Conservation (phyloP, 2,329 filamentous ascomycete species). For the Exophiala aquamarina region DNA sequence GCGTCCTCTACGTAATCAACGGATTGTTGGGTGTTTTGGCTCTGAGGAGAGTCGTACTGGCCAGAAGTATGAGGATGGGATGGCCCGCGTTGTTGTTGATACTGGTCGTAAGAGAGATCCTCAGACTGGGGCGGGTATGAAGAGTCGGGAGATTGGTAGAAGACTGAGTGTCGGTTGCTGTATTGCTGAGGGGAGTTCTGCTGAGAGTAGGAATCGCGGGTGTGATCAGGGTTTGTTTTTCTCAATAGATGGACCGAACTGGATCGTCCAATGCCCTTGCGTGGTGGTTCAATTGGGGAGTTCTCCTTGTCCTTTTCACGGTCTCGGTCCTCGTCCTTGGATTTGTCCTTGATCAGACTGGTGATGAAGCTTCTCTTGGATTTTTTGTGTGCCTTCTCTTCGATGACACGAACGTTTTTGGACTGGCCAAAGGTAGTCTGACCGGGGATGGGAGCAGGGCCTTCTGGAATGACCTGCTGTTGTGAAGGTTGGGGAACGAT, state of each 20-base stretch:
- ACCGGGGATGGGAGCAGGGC: conserved; percentile 19
- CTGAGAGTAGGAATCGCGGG: conserved; percentile 20
- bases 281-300: conserved; percentile 6
- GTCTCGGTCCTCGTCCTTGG: conserved; percentile 25
- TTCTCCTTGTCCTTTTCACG: conserved; percentile 24
- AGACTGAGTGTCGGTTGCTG: conserved; percentile 16
- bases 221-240: conserved; percentile 14
- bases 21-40: conserved; percentile 20
- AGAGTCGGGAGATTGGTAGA: conserved; percentile 11
- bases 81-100: conserved; percentile 8
- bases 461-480: conserved; percentile 14
- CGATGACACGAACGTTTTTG: conserved; percentile 18
- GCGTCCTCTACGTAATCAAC: conserved; percentile 28
- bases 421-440: conserved; percentile 27
- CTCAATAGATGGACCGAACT: conserved; percentile 27
- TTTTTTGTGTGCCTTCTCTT: conserved; percentile 24
- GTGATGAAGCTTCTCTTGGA: conserved; percentile 26
- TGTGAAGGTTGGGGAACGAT: conserved; percentile 21
- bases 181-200: conserved; percentile 19
- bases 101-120: conserved; percentile 14
- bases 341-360: conserved; percentile 23
- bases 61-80: conserved; percentile 4
- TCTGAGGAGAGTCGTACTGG: conserved; percentile 22
- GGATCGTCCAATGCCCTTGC: conserved; percentile 24
- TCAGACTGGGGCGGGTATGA: conserved; percentile 8